Conservation (phyloP, 257 asterid genomes). For the Salvia hispanica region DNA sequence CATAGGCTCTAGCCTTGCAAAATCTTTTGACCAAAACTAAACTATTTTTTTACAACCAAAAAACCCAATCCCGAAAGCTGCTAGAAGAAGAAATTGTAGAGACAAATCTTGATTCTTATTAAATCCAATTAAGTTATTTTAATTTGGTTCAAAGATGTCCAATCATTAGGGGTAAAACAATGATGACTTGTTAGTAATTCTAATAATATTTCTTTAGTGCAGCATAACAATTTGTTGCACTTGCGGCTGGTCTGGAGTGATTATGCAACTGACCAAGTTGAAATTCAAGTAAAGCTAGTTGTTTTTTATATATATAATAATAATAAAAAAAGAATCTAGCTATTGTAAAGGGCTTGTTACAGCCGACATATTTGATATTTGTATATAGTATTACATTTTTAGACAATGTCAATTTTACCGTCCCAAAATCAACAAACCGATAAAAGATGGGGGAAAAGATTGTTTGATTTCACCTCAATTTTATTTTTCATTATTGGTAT, state of each 20-base stretch:
- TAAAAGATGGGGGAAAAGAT: no score
- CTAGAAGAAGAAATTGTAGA: conserved; percentile 31
- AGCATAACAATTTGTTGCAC: conserved; percentile 37
- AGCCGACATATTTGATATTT: no score
- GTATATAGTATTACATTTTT: no score
- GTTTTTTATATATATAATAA: background rate
- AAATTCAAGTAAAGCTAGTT: background rate
- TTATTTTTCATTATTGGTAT: no score
- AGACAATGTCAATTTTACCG: no score
- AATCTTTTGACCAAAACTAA: conserved; percentile 50
- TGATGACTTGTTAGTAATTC: conserved; percentile 30
- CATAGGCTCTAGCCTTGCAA: conserved; percentile 53
- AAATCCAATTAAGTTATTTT: conserved; percentile 3
- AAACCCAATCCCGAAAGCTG: conserved; percentile 34
- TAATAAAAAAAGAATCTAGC: no score
- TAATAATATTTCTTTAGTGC: conserved; percentile 38
- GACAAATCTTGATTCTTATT: conserved; percentile 33
- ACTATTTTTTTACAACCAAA: conserved; percentile 26
- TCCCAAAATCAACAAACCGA: no score
- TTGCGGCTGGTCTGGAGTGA: conserved; percentile 16
- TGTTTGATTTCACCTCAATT: no score
- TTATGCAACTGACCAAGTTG: conserved; percentile 23
- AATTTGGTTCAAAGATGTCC: conserved; percentile 35
- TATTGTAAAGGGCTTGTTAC: no score
- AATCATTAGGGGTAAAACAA: conserved; percentile 33